Evolutionary conservation across 495 filamentous ascomycete genomes (phyloP).

Genomic region (Lepraria neglecta): DNA sequence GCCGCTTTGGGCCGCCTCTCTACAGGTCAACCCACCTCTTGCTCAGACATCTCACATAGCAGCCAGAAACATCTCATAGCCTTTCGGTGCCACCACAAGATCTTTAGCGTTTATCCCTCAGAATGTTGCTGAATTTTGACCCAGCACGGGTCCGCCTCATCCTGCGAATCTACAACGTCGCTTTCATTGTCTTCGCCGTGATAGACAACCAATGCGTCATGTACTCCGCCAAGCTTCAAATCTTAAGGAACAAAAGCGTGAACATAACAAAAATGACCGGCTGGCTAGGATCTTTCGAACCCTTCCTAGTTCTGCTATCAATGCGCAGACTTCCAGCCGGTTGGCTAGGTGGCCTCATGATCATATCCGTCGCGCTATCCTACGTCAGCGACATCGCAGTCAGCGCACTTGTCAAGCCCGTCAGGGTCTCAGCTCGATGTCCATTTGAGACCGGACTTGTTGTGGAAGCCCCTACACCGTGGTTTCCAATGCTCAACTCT

Average conservation of each 20-base stretch:
- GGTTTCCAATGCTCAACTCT: slow-evolving; percentile 2
- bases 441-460: not conserved
- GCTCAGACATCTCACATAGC: not conserved
- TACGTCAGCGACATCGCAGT: slow-evolving; percentile 3
- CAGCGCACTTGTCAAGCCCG: slow-evolving; percentile 5
- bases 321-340: slow-evolving; percentile 3
- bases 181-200: slow-evolving; percentile 1
- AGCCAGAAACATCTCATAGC: not conserved
- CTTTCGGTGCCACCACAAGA: not conserved
- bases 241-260: not conserved
- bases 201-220: not conserved
- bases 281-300: slow-evolving; percentile 2
- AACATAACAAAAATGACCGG: not conserved
- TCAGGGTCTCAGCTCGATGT: not conserved
- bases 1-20: not conserved
- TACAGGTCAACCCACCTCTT: not conserved
- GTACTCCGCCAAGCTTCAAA: not conserved
- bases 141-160: not conserved
- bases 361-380: slow-evolving; percentile 1
- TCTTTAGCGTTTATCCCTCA: not conserved
- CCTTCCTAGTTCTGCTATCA: not conserved
- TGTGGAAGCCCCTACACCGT: slow-evolving; percentile 5
- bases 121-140: not conserved
- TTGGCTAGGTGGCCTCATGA: slow-evolving; percentile 4
- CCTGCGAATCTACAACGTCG: slow-evolving; percentile 1